These are phyloP conservation scores for Colletotrichum acutatum DNA, from an alignment of 2,329 filamentous ascomycete genomes.

Conservation along the genomic window DNA sequence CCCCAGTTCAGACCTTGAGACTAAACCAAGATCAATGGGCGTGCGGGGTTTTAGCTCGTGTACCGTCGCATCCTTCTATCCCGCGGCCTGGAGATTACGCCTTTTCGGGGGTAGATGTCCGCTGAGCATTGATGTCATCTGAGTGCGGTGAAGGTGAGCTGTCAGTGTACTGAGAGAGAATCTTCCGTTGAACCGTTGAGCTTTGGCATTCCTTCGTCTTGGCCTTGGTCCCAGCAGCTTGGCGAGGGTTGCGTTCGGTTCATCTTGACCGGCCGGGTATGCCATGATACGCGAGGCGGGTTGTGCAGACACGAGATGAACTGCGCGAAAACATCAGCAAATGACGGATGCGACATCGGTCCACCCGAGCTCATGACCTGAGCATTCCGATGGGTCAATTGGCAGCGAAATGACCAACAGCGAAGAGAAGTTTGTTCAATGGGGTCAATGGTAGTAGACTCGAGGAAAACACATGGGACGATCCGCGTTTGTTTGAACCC, in stretches of 20 bases:
- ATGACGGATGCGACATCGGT: conserved; percentile 14
- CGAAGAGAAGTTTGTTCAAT: neutral
- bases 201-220: neutral
- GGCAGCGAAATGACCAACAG: conserved; percentile 9
- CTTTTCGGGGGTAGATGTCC: neutral
- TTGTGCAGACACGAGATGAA: conserved; percentile 28
- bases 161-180: neutral
- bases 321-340: neutral
- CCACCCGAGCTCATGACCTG: conserved; percentile 14
- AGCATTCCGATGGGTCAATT: conserved; percentile 16
- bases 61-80: conserved; percentile 29
- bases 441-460: neutral
- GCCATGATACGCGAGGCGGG: neutral
- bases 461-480: neutral
- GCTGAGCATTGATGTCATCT: conserved; percentile 24
- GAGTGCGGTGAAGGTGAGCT: conserved; percentile 12
- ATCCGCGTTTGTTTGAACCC: neutral
- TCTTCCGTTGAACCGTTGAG: neutral
- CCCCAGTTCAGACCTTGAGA: neutral
- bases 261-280: conserved; percentile 4
- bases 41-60: conserved; percentile 33
- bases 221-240: neutral
- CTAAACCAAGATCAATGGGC: conserved; percentile 7
- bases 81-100: conserved; percentile 21
- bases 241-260: conserved; percentile 9